A percentile compares a stretch with the other conserved stretches of the same genome.
phyloP scores from a whole-genome alignment of 2,329 filamentous ascomycete species.

The Xylaria sp. region DNA sequence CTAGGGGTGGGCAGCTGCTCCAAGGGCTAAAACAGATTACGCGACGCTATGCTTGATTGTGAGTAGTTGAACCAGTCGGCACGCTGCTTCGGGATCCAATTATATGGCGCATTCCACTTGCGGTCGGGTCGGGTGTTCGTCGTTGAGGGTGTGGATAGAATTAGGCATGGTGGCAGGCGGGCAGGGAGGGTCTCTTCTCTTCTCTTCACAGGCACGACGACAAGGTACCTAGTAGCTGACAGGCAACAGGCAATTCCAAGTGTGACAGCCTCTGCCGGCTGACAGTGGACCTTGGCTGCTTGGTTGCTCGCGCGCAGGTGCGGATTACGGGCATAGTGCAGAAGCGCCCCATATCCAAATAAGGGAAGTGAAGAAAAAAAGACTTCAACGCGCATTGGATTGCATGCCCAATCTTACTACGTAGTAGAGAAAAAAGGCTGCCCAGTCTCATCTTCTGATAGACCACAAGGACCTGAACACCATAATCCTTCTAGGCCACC shows the following conservation, averaged over 20 bases:
- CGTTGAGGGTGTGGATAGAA: neutral
- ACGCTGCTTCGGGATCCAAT: neutral
- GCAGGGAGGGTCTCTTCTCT: too few species aligned
- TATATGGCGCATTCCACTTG: neutral
- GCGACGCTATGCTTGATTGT: neutral
- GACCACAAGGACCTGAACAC: too few species aligned
- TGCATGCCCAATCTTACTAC: neutral
- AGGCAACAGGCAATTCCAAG: neutral
- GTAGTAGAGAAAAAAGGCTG: too few species aligned
- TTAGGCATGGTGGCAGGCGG: too few species aligned
- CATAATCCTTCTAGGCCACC: too few species aligned
- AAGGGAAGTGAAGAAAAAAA: constrained; percentile 5
- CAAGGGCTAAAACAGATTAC: neutral
- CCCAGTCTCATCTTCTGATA: too few species aligned
- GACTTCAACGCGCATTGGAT: constrained; percentile 18
- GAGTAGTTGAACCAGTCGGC: neutral
- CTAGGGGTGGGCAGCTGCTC: neutral
- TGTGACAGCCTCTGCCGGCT: neutral
- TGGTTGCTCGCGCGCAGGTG: neutral
- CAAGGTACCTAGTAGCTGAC: too few species aligned
- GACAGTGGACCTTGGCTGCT: neutral
- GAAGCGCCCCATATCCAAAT: constrained; percentile 20
- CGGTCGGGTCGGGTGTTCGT: neutral
- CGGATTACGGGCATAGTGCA: constrained; percentile 27
- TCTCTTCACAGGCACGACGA: too few species aligned